A percentile compares a stretch with the other conserved stretches of the same genome.
phyloP scores from a whole-genome alignment of 1,284 basidiomycete genomes.

The Irpex lacteus region DNA sequence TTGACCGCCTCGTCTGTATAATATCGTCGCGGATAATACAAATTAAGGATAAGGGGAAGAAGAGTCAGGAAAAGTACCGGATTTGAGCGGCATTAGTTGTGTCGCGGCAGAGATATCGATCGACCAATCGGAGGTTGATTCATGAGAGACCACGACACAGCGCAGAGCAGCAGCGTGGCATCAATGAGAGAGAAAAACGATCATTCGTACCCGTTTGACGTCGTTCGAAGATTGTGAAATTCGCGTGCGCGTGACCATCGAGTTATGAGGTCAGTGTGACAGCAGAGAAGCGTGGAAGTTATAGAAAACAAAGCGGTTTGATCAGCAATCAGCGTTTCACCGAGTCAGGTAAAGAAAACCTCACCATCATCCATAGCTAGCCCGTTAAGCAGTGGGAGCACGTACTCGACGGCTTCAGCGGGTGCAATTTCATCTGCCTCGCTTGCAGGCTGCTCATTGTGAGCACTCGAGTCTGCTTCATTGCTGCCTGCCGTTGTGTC shows the following conservation, averaged over 20 bases:
- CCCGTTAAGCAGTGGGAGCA: slow-evolving; percentile 84
- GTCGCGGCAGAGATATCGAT: slow-evolving; percentile 6
- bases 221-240: not conserved
- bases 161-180: not conserved
- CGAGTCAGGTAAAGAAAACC: slow-evolving; percentile 19
- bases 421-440: slow-evolving; percentile 78
- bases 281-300: not conserved
- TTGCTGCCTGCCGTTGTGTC: not conserved
- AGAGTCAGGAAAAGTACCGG: not conserved
- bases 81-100: not conserved
- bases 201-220: not conserved
- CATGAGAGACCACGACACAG: not conserved
- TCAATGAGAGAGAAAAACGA: not conserved
- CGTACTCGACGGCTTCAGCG: slow-evolving; percentile 91
- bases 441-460: slow-evolving; percentile 27
- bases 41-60: not conserved
- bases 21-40: not conserved
- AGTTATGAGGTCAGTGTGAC: not conserved
- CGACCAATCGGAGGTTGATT: slow-evolving; percentile 7
- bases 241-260: not conserved
- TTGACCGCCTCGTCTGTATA: slow-evolving; percentile 83
- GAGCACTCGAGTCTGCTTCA: slow-evolving; percentile 12
- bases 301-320: not conserved
- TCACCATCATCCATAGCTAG: slow-evolving; percentile 87
- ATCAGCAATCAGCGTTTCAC: not conserved